phyloP scores from a whole-genome alignment of 2,329 filamentous ascomycete genomes.

The Aspergillus fumigatiaffinis region DNA sequence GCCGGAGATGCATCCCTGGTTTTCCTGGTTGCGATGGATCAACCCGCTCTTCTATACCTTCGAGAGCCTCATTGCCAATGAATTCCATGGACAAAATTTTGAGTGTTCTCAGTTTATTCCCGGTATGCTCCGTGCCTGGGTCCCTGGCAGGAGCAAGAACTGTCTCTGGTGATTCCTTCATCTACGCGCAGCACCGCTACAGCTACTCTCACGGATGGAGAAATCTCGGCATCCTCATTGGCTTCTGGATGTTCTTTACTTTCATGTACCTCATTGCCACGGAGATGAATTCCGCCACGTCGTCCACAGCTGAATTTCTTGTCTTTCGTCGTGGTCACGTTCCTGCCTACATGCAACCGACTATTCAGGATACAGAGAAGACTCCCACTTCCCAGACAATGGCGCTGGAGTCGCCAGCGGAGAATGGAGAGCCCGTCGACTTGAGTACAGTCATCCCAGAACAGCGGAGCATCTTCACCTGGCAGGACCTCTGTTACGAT shows the following conservation, averaged over 20 bases:
- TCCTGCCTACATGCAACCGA: slow-evolving; percentile 33
- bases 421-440: slow-evolving; percentile 11
- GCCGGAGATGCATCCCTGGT: slow-evolving; percentile 56
- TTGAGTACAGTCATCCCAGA: slow-evolving; percentile 21
- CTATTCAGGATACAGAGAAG: slow-evolving; percentile 21
- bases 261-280: slow-evolving; percentile 59
- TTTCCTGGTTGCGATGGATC: slow-evolving; percentile 63
- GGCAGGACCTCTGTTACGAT: slow-evolving; percentile 55
- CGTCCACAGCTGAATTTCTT: slow-evolving; percentile 64
- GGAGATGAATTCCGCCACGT: slow-evolving; percentile 61
- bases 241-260: slow-evolving; percentile 62
- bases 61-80: slow-evolving; percentile 55
- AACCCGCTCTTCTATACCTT: slow-evolving; percentile 65
- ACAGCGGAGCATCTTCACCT: slow-evolving; percentile 44
- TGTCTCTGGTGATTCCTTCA: slow-evolving; percentile 61
- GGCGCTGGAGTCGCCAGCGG: slow-evolving; percentile 7
- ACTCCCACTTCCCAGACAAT: slow-evolving; percentile 12
- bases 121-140: slow-evolving; percentile 52
- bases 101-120: slow-evolving; percentile 51
- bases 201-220: slow-evolving; percentile 58
- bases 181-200: slow-evolving; percentile 55
- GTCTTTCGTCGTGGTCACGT: slow-evolving; percentile 60
- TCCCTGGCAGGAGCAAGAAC: slow-evolving; percentile 51
- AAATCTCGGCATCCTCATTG: slow-evolving; percentile 66
- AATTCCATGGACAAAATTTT: slow-evolving; percentile 57